Base-by-base conservation (phyloP, 768 basidiomycete genomes). In the Suillus sp. region DNA sequence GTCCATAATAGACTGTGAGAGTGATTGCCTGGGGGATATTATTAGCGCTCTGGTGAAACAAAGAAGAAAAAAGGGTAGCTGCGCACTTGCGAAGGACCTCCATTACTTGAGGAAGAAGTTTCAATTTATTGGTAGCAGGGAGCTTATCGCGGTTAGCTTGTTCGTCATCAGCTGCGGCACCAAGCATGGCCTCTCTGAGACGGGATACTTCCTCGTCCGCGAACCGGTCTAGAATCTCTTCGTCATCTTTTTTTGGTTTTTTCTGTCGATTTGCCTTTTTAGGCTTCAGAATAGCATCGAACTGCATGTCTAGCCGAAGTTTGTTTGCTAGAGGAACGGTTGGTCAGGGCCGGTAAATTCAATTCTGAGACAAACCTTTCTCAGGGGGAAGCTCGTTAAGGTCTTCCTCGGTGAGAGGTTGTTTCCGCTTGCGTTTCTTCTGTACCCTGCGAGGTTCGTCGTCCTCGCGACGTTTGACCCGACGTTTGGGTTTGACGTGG, bases 1-100 rank as follows among this genome's bases (percentile, higher is more conserved):
- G 78, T 99, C 97, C 59, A 95, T 87, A 71, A 99, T 96, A 6
- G 95, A 92, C 70, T 96, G 93, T 13, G 90, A 87, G 18, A 96
- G 85, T 1, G 93, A 88, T 20, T 87, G 84, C 76, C 95, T 96
- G 38, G 48, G 38, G 18, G 37, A 55, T 61, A 38, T 9, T 42
- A 59, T 56, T 43, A 62, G 34, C 3, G 7, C 6, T 25, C 50
- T 6, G 16, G 9, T 54, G 22, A 58, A 62, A 38, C 34, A 27
- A 69, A n/a, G n/a, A 35, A 9, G 34, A 30, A 27, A 68, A 14
- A 10, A 67, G 30, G 50, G 18, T 47, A 34, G n/a, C 11, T 78
- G 37, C 90, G 60, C 71, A 96, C 96, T 96, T 98, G 77, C 95
- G 90, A 62, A 99, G 82, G 4, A 93, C 89, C 14, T 92, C 91